A percentile compares a stretch with the other conserved stretches of the same genome.
Evolutionary conservation across 2,329 filamentous ascomycete species (phyloP).

Genomic region (Aspergillus viridinutans): DNA sequence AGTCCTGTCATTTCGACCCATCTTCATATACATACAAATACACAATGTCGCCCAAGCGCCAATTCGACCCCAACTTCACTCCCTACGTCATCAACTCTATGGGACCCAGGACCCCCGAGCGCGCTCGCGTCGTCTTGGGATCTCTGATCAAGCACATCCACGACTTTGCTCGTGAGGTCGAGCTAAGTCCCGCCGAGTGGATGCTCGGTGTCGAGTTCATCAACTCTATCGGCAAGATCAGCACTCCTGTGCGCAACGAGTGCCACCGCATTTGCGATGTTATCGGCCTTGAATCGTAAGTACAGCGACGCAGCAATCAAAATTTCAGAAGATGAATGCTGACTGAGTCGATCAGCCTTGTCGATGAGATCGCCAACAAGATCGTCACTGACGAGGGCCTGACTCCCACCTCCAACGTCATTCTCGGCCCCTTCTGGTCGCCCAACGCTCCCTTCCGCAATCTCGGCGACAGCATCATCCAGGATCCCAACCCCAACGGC

Average conservation of each 20-base stretch:
- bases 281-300: slow-evolving; percentile 62
- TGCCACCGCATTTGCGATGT: slow-evolving; percentile 69
- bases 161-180: slow-evolving; percentile 72
- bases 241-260: slow-evolving; percentile 67
- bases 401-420: slow-evolving; percentile 68
- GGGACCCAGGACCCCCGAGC: slow-evolving; percentile 62
- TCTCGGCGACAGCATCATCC: slow-evolving; percentile 63
- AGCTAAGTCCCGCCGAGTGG: slow-evolving; percentile 75
- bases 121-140: slow-evolving; percentile 60
- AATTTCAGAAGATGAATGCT: not conserved
- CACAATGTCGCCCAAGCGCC: slow-evolving; percentile 19
- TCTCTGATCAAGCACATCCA: slow-evolving; percentile 68
- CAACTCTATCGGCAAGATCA: slow-evolving; percentile 69
- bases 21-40: not conserved
- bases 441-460: slow-evolving; percentile 69
- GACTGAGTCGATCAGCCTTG: slow-evolving; percentile 52
- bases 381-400: slow-evolving; percentile 57
- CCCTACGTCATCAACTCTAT: slow-evolving; percentile 68
- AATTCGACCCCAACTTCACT: slow-evolving; percentile 69
- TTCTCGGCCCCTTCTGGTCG: slow-evolving; percentile 75
- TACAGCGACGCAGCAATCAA: slow-evolving; percentile 10
- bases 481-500: slow-evolving; percentile 55
- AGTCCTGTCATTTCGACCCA: not conserved
- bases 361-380: slow-evolving; percentile 74
- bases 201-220: slow-evolving; percentile 69